Evolutionary conservation across 2,329 filamentous ascomycete genomes (phyloP), one percentile per base, ranked within the genome.

Genomic region (Nemania bipapillata): DNA sequence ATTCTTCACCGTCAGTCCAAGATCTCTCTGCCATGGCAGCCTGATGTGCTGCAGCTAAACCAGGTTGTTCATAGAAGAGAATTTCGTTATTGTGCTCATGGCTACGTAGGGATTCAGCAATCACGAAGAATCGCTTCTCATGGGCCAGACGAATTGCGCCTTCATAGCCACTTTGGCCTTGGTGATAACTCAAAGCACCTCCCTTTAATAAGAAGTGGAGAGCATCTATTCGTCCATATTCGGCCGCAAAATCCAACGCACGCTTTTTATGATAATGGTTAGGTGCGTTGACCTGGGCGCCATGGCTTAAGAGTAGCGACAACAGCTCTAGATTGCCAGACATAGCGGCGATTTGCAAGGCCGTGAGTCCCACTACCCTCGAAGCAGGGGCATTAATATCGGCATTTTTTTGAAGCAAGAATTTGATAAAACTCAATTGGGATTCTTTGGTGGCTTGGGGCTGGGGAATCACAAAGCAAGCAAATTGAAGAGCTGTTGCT

Each of bases 151-250:
- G 37, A 61, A 61, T 61, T 1, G 58, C 58, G 4, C 58, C 58
- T 53, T 61, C 47, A 24, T 61, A 61, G 22, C 58, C 58, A 20
- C 47, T 61, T 42, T 61, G 47, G 22, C 58, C 58, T 2, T 17
- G 45, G 30, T 17, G 28, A 30, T 53, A 28, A 20, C 58, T 61
- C 8, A 40, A 8, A 5, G 58, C 58, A 7, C 45, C 58, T 9
- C 30, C 32, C 1, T 61, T 61, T 8, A 61, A n/a, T 40, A 61
- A 17, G 3, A 61, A 40, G 8, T 61, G 32, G 5, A 61, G 1
- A 26, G 22, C 22, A 15, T 61, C 58, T 8, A 61, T 15, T 17
- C 47, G 45, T 8, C 58, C 58, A 3, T 22, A 1, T 5, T 0
- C 5, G 24, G 30, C 58, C 4, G 58, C 58, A 1, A 28, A 11